phyloP scores from a whole-genome alignment of 2,329 filamentous ascomycete genomes.

The Neofusicoccum umdonicola region DNA sequence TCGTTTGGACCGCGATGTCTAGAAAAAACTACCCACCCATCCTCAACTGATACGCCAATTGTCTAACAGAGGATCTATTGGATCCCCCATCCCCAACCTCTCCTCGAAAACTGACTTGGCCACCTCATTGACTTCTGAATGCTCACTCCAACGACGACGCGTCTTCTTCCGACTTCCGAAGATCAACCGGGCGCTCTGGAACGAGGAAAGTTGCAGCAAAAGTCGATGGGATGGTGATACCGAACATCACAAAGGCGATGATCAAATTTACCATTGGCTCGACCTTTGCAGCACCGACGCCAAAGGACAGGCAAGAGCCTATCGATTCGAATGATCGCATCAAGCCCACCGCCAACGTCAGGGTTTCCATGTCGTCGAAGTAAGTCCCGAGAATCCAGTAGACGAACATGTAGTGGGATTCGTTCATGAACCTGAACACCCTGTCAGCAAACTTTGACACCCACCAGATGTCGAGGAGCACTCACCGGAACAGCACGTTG shows the following conservation, averaged over 20 bases:
- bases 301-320: conserved; percentile 48
- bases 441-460: not conserved
- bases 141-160: too few species aligned
- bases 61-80: too few species aligned
- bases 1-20: too few species aligned
- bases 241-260: conserved; percentile 51
- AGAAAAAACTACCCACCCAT: too few species aligned
- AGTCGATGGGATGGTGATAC: conserved; percentile 34
- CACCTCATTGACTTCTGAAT: too few species aligned
- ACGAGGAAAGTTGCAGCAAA: conserved; percentile 23
- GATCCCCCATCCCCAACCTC: too few species aligned
- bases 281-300: conserved; percentile 47
- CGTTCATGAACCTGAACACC: not conserved
- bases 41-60: too few species aligned
- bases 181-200: not conserved
- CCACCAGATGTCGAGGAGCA: not conserved
- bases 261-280: conserved; percentile 50
- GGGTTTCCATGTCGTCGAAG: conserved; percentile 51
- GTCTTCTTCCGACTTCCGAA: not conserved
- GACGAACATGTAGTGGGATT: not conserved
- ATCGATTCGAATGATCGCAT: conserved; percentile 51
- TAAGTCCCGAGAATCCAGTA: conserved; percentile 51
- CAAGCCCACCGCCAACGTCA: conserved; percentile 49
- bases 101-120: too few species aligned
- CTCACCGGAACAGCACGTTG: conserved; percentile 48